Evolutionary conservation across 192 early-diverging fungal species (phyloP).

Genomic region (Allomyces macrogynus): DNA sequence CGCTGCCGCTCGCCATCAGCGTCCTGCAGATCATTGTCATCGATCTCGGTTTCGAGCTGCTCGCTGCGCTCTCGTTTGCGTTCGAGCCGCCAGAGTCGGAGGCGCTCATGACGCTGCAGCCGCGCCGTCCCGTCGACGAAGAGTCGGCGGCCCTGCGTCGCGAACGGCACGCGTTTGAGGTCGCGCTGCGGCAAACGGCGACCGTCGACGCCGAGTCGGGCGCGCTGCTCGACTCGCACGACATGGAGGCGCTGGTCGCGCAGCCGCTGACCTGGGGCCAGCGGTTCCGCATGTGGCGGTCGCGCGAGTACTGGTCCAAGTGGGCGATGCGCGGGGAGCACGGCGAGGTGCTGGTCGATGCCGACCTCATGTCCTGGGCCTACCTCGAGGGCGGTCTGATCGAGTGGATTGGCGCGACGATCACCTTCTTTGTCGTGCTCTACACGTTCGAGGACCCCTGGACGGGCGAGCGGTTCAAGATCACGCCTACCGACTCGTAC

Average conservation of each 20-base stretch:
- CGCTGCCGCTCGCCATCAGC: slow-evolving; percentile 59
- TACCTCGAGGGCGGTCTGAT: slow-evolving; percentile 74
- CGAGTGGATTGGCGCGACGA: slow-evolving; percentile 44
- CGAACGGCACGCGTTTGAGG: slow-evolving; percentile 24
- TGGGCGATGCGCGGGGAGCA: slow-evolving; percentile 37
- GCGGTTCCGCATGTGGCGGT: slow-evolving; percentile 10
- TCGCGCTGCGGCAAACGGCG: neutral
- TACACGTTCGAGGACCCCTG: slow-evolving; percentile 24
- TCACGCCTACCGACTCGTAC: slow-evolving; percentile 13
- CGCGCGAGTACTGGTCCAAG: slow-evolving; percentile 34
- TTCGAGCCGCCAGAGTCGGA: slow-evolving; percentile 71
- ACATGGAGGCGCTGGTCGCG: slow-evolving; percentile 12
- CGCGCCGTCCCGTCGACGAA: slow-evolving; percentile 69
- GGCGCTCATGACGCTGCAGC: slow-evolving; percentile 71
- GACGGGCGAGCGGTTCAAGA: slow-evolving; percentile 18
- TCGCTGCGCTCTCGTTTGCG: slow-evolving; percentile 67
- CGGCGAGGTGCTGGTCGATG: slow-evolving; percentile 75
- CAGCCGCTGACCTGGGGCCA: slow-evolving; percentile 9
- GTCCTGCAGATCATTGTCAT: slow-evolving; percentile 74
- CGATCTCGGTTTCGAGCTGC: slow-evolving; percentile 91
- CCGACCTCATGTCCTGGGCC: slow-evolving; percentile 54
- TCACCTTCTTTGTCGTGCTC: slow-evolving; percentile 63
- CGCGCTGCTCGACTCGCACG: slow-evolving; percentile 10
- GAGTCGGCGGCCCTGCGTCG: slow-evolving; percentile 48
- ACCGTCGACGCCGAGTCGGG: slow-evolving; percentile 13